Evolutionary conservation across 208 protist species (phyloP).

Genomic region (Trypanosoma boissoni): DNA sequence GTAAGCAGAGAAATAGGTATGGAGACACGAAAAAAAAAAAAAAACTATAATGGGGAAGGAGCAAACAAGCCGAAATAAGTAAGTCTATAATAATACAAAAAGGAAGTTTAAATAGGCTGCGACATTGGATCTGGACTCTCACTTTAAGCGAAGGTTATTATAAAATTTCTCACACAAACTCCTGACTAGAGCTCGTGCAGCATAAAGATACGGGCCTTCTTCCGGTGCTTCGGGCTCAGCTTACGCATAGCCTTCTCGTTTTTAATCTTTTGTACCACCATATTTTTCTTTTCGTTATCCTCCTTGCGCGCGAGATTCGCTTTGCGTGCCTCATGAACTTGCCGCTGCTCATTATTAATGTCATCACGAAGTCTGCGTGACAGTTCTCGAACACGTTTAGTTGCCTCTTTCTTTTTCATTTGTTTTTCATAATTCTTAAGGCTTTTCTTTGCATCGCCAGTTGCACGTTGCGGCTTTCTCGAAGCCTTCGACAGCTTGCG

Average conservation of each 20-base stretch:
- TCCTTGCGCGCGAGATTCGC: conserved; percentile 76
- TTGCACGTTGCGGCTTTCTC: conserved; percentile 50
- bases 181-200: conserved; percentile 76
- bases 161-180: too few relatives aligned
- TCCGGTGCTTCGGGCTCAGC: conserved; percentile 87
- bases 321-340: conserved; percentile 69
- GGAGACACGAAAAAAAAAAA: too few relatives aligned
- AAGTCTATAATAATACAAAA: too few relatives aligned
- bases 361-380: conserved; percentile 77
- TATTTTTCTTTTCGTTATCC: conserved; percentile 89
- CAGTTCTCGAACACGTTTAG: conserved; percentile 56
- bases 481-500: conserved; percentile 56
- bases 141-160: too few relatives aligned
- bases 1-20: too few relatives aligned
- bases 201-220: conserved; percentile 85
- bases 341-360: conserved; percentile 79
- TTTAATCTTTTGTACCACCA: conserved; percentile 90
- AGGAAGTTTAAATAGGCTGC: too few relatives aligned
- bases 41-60: too few relatives aligned
- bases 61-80: too few relatives aligned
- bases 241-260: conserved; percentile 89
- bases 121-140: too few relatives aligned
- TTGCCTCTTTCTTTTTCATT: conserved; percentile 68
- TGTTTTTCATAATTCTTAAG: conserved; percentile 56
- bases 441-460: conserved; percentile 43